Evolutionary conservation across 2,329 filamentous ascomycete genomes (phyloP), one percentile per base, ranked within the genome.

Genomic region (Hypoxylon sp.): DNA sequence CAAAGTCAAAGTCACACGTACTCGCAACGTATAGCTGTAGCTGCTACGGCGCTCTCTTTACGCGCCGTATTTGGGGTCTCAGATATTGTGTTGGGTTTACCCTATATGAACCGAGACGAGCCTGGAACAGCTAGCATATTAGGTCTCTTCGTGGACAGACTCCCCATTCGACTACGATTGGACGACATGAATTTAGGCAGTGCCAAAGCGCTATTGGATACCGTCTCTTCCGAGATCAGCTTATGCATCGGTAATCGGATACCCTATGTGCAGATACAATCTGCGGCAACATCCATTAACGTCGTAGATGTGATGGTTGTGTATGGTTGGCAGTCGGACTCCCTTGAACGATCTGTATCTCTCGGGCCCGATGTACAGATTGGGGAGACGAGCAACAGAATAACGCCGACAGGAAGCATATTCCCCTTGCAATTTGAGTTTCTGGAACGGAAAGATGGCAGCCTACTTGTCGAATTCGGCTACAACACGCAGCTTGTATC

Each of bases 71-170:
- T 42, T 4, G n/a, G 39, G 5, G 8, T 5, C 9, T 19, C 39
- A 4, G 39, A 42, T 10, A 11, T 48, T 62, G 31, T 63, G 14
- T 54, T 69, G 13, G 65, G 47, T 10, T 35, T 63, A 6, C 65
- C 65, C 5, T 63, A 59, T 19, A 13, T 59, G 42, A 67, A 67
- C 29, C 54, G 65, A 17, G 65, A 67, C 31, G 62, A 69, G 10
- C 53, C 62, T 19, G 61, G 24, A 4, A 66, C 66, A 58, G 52
- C 52, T 11, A 8, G n/a, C 13, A 69, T 69, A 24, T 10, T 66
- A 3, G 66, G 66, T 1, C 48, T 69, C 48, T 69, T 69, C 53
- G 46, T 69, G 19, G 66, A 63, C 24, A 47, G 52, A 26, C 39
- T 42, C 13, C 39, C 39, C 8, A 42, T 42, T 10, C 39, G 39